phyloP scores from a whole-genome alignment of 768 basidiomycete genomes.

The Boletellus ananas region DNA sequence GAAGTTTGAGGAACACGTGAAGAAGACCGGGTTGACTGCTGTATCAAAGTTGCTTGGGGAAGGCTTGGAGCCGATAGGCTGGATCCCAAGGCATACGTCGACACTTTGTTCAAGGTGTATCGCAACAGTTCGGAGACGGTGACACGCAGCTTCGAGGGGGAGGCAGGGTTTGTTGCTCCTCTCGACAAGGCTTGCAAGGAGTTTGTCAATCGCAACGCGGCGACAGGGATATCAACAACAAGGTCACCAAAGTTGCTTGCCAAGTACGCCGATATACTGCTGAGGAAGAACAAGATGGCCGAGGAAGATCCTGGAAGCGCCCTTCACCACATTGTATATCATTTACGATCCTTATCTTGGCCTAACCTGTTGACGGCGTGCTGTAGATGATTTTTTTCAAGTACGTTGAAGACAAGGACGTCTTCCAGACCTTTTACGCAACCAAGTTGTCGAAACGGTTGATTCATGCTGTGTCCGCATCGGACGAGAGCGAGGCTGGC shows the following conservation, averaged over 20 bases:
- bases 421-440: conserved; percentile 97
- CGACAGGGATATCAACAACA: conserved; percentile 74
- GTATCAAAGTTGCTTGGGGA: conserved; percentile 66
- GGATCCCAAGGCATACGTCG: conserved; percentile 93
- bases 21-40: conserved; percentile 78
- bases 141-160: conserved; percentile 82
- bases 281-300: conserved; percentile 90
- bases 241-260: conserved; percentile 92
- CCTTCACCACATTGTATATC: conserved; percentile 80
- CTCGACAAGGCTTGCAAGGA: conserved; percentile 94
- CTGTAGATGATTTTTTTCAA: conserved; percentile 94
- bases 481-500: conserved; percentile 93
- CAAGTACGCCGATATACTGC: conserved; percentile 83
- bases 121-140: conserved; percentile 89
- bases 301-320: conserved; percentile 90
- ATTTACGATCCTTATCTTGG: neutral
- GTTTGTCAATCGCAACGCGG: conserved; percentile 91
- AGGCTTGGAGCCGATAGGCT: conserved; percentile 57
- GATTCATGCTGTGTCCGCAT: conserved; percentile 85
- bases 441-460: conserved; percentile 91
- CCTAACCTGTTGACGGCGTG: conserved; percentile 2
- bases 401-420: conserved; percentile 98
- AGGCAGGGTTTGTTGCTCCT: conserved; percentile 90
- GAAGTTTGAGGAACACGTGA: conserved; percentile 94
- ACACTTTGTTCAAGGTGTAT: conserved; percentile 87